Evolutionary conservation across 805 yeast genomes (phyloP).

Genomic region (Maudiozyma barnettii): DNA sequence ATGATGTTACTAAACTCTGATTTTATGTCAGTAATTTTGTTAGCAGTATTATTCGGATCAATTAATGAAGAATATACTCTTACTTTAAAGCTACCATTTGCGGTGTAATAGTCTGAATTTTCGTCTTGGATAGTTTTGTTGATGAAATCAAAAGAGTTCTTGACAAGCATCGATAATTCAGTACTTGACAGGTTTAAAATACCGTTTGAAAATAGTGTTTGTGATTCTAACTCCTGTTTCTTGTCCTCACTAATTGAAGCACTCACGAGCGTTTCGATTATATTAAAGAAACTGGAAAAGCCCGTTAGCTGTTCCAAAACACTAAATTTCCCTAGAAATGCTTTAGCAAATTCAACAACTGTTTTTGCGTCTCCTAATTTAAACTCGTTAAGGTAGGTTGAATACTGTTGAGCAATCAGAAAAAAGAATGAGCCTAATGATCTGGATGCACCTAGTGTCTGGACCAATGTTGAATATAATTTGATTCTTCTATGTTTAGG

Average conservation of each 20-base stretch:
- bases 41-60: constrained; percentile 27
- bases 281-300: constrained; percentile 38
- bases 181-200: constrained; percentile 40
- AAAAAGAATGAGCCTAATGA: constrained; percentile 67
- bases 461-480: constrained; percentile 67
- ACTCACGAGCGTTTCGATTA: constrained; percentile 34
- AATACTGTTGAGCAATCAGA: constrained; percentile 72
- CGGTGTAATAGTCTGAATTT: constrained; percentile 20
- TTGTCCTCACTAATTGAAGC: constrained; percentile 26
- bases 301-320: constrained; percentile 60
- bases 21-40: constrained; percentile 12
- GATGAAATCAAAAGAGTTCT: constrained; percentile 47
- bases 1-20: constrained; percentile 20
- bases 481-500: constrained; percentile 93
- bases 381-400: constrained; percentile 42
- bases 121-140: constrained; percentile 40
- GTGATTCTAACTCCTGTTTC: constrained; percentile 35
- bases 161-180: constrained; percentile 42
- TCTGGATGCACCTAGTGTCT: constrained; percentile 57
- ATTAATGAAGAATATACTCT: constrained; percentile 44
- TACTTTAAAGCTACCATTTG: constrained; percentile 36
- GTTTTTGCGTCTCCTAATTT: constrained; percentile 59
- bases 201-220: constrained; percentile 57
- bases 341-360: constrained; percentile 59
- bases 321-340: constrained; percentile 59